Base-by-base conservation (phyloP, 1,284 basidiomycete species). In the Pseudomicrostroma phylloplanum region DNA sequence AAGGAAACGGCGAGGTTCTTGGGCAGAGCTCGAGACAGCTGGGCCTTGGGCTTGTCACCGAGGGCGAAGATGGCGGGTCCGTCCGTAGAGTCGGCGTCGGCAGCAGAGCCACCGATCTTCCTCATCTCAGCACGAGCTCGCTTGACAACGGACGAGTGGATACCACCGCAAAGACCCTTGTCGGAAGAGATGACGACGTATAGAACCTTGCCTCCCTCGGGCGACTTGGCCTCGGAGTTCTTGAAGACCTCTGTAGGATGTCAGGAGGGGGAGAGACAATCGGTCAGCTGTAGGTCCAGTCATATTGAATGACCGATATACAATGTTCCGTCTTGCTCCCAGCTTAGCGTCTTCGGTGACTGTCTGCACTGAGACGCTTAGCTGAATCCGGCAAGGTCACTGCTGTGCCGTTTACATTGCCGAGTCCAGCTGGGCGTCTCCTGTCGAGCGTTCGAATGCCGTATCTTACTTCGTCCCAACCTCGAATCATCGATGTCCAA, bases 151-250 rank as follows among this genome's bases (percentile, higher is more conserved):
- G 91, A 92, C 49, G 94, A 97, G 85, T 98, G 94, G 80, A 99
- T 96, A 87, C 96, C 96, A 83, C 96, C 96, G 81, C 94, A 99
- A 64, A 99, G 90, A 83, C 96, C 94, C 84, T 96, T 94, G 87
- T 98, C 94, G 63, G 93, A 97, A 56, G 94, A 96, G 81, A 93
- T 90, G 71, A 98, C 81, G 83, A 93, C 91, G 71, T 96, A 73
- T 21, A 79, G 73, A 67, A 76, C 69, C 26, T 66, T 65, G 51
- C 73, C 77, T n/a, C 72, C 74, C 36, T 72, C 71, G 53, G 67
- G 63, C 48, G 71, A 65, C 48, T 70, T 66, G 11, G 73, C 70
- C 61, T 77, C 76, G 46, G 78, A 70, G 65, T 78, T 72, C 61
- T 68, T 68, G 65, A 77, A 78, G 67, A 78, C 67, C 66, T 78